phyloP scores from a whole-genome alignment of 495 filamentous ascomycete species.

The Neurospora tetrasperma region DNA sequence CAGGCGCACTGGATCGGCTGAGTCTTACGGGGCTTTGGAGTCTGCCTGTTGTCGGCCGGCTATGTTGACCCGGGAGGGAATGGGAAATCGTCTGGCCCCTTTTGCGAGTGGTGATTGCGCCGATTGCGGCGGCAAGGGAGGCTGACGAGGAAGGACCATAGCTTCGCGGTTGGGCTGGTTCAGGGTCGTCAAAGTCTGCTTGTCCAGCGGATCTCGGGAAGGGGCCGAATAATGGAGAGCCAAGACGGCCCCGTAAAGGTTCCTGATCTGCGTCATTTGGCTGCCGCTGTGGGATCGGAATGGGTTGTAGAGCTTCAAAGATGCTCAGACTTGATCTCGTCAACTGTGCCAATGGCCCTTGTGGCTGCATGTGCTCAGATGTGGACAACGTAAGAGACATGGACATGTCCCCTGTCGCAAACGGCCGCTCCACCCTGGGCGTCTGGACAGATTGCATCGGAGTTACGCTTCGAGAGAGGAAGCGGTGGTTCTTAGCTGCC shows the following conservation, averaged over 20 bases:
- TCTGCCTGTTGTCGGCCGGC: constrained; percentile 3
- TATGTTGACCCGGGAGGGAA: background rate
- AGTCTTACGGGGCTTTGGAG: constrained; percentile 38
- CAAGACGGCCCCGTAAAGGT: constrained; percentile 37
- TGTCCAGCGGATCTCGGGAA: background rate
- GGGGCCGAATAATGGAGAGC: constrained; percentile 47
- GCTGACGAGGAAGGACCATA: constrained; percentile 41
- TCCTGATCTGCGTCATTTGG: background rate
- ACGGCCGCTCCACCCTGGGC: constrained; percentile 7
- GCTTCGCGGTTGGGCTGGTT: constrained; percentile 21
- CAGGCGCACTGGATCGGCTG: constrained; percentile 31
- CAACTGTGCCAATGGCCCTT: constrained; percentile 56
- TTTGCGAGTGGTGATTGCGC: constrained; percentile 21
- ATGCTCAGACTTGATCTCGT: constrained; percentile 27
- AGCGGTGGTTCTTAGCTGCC: constrained; percentile 43
- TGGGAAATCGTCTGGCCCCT: constrained; percentile 33
- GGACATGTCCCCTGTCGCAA: constrained; percentile 69
- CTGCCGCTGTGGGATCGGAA: background rate
- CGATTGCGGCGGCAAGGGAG: constrained; percentile 29
- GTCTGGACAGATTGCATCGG: constrained; percentile 20
- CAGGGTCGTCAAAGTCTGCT: background rate
- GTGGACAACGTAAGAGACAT: constrained; percentile 75
- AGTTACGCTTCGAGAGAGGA: constrained; percentile 65
- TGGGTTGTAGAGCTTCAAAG: constrained; percentile 6
- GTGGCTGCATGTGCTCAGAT: constrained; percentile 65